Percentiles rank a stretch among this genome's conserved stretches.
Evolutionary conservation across 2,329 filamentous ascomycete species (phyloP).

Genomic region (Verticillium longisporum): DNA sequence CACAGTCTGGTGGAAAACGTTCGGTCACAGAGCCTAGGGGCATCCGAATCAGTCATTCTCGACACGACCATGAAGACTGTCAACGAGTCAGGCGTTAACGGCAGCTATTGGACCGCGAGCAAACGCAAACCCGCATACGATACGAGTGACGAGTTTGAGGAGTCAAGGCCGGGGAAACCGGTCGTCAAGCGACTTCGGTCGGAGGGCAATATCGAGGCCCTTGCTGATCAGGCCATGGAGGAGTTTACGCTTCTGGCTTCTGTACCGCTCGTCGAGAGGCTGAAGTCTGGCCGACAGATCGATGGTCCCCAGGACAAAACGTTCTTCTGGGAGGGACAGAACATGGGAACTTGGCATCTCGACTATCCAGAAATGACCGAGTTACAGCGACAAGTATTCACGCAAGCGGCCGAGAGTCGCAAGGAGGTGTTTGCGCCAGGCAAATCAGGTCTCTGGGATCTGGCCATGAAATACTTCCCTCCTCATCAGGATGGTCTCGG

Average conservation of each 20-base stretch:
- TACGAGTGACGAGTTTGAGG: conserved; percentile 44
- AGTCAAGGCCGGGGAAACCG: conserved; percentile 28
- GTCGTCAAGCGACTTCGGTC: conserved; percentile 51
- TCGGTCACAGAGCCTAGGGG: conserved; percentile 49
- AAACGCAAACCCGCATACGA: conserved; percentile 46
- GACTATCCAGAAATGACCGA: conserved; percentile 59
- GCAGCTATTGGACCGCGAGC: conserved; percentile 39
- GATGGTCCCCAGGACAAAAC: conserved; percentile 49
- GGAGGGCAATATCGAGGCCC: conserved; percentile 30
- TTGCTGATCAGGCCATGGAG: conserved; percentile 26
- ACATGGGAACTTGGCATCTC: conserved; percentile 51
- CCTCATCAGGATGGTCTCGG: conserved; percentile 19
- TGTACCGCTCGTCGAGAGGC: conserved; percentile 41
- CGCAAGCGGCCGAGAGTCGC: conserved; percentile 40
- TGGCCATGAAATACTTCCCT: conserved; percentile 54
- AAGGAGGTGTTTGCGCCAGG: conserved; percentile 48
- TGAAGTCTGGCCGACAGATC: conserved; percentile 48
- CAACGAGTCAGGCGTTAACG: conserved; percentile 1
- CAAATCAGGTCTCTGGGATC: conserved; percentile 43
- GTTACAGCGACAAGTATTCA: conserved; percentile 49
- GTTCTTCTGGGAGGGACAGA: conserved; percentile 50
- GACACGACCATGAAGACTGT: conserved; percentile 16
- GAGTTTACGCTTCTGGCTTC: conserved; percentile 41
- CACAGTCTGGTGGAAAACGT: conserved; percentile 45
- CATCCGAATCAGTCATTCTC: conserved; percentile 36